A percentile compares a stretch with the other conserved stretches of the same genome.
These are phyloP conservation scores for Cyclotella choctawhatcheeana DNA, from an alignment of 108 stramenopile species.

Conservation along the genomic window DNA sequence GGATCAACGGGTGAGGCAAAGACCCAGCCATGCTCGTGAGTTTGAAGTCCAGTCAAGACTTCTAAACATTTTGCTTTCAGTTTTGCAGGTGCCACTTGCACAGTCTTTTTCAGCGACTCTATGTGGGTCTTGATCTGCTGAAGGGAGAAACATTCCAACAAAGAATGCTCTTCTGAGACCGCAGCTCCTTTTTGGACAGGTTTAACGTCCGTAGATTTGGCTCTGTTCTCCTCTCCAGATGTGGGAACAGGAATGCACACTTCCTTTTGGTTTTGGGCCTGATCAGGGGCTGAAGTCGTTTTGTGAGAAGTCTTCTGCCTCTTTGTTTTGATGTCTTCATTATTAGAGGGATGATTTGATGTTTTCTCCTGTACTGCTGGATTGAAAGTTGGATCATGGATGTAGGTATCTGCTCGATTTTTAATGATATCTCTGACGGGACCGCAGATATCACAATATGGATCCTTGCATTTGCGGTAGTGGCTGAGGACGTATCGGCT, in stretches of 20 bases:
- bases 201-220: slow-evolving; percentile 2
- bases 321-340: slow-evolving; percentile 14
- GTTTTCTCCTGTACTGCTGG: slow-evolving; percentile 6
- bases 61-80: slow-evolving; percentile 81
- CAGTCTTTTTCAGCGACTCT: slow-evolving; percentile 78
- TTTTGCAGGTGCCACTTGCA: slow-evolving; percentile 71
- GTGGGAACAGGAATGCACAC: neutral
- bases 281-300: slow-evolving; percentile 4
- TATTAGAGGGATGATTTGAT: neutral
- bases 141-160: slow-evolving; percentile 90
- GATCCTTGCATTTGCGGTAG: slow-evolving; percentile 95
- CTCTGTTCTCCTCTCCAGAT: slow-evolving; percentile 16
- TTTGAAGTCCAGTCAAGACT: slow-evolving; percentile 84
- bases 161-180: slow-evolving; percentile 76
- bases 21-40: slow-evolving; percentile 90
- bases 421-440: slow-evolving; percentile 96
- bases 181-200: neutral
- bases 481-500: slow-evolving; percentile 98
- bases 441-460: slow-evolving; percentile 91
- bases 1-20: slow-evolving; percentile 96
- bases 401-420: slow-evolving; percentile 56
- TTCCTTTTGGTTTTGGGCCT: neutral
- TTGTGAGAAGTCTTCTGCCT: slow-evolving; percentile 13
- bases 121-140: slow-evolving; percentile 92
- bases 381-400: slow-evolving; percentile 34